Conservation (phyloP, 768 basidiomycete species). For the Lactarius vividus region DNA sequence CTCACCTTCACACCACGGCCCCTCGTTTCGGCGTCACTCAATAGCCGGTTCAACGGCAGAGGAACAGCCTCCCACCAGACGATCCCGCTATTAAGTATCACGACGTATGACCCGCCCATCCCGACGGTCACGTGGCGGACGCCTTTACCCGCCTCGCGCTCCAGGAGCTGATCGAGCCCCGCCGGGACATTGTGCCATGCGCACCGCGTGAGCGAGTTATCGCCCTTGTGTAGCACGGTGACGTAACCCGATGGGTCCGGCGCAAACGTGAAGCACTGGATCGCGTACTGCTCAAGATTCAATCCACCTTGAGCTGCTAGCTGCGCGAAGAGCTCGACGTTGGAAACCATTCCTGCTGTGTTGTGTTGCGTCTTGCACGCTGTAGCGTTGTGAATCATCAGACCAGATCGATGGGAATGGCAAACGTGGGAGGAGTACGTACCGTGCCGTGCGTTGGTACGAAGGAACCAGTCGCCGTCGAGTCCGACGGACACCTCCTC, state of each 20-base stretch:
- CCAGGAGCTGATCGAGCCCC: constrained; percentile 7
- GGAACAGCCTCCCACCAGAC: constrained; percentile 16
- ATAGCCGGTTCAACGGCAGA: background rate
- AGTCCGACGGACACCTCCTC: constrained; percentile 14
- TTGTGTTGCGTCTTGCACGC: constrained; percentile 12
- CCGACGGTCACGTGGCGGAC: constrained; percentile 22
- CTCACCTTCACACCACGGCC: constrained; percentile 4
- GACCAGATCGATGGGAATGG: background rate
- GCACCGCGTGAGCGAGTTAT: constrained; percentile 6
- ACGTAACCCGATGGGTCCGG: constrained; percentile 15
- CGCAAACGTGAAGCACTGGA: constrained; percentile 18
- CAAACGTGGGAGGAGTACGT: background rate
- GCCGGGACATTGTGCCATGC: constrained; percentile 14
- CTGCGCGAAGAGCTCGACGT: constrained; percentile 12
- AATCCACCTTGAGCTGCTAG: constrained; percentile 2
- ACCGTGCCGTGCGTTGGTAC: constrained; percentile 15
- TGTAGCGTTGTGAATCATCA: background rate
- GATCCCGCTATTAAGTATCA: constrained; percentile 10
- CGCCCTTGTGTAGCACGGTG: constrained; percentile 12
- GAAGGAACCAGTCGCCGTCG: constrained; percentile 23
- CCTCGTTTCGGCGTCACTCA: constrained; percentile 6
- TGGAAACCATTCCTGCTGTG: background rate
- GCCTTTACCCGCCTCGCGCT: constrained; percentile 1
- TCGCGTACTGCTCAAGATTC: constrained; percentile 3
- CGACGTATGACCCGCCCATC: constrained; percentile 9